Conservation (phyloP, 768 basidiomycete species). For the Gyrodon lividus region DNA sequence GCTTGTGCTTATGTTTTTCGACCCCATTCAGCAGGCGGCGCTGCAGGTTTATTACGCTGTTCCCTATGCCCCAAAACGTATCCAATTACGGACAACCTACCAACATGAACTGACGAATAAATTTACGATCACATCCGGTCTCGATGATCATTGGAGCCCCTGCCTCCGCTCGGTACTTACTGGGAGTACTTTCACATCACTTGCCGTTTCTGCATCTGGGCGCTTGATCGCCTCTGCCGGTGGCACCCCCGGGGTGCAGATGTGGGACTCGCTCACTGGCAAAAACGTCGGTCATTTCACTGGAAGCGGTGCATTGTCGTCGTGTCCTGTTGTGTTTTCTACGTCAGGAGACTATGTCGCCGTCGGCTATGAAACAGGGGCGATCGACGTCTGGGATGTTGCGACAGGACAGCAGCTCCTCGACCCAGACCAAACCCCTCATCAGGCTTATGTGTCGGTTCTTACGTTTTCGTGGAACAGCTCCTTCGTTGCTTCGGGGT, state of each 20-base stretch:
- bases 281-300: slow-evolving; percentile 13
- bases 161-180: slow-evolving; percentile 15
- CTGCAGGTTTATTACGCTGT: slow-evolving; percentile 17
- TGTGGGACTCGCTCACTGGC: slow-evolving; percentile 20
- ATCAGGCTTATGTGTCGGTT: slow-evolving; percentile 3
- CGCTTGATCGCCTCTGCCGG: slow-evolving; percentile 17
- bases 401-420: slow-evolving; percentile 14
- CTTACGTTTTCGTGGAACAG: slow-evolving; percentile 13
- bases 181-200: slow-evolving; percentile 8
- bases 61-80: slow-evolving; percentile 7
- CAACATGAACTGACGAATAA: slow-evolving; percentile 9
- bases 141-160: slow-evolving; percentile 13
- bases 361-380: slow-evolving; percentile 11
- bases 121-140: slow-evolving; percentile 8
- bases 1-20: slow-evolving; percentile 19
- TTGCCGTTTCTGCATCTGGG: slow-evolving; percentile 18
- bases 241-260: slow-evolving; percentile 37
- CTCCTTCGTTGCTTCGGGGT: slow-evolving; percentile 14
- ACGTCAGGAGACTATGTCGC: slow-evolving; percentile 14
- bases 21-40: slow-evolving; percentile 16
- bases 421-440: background rate
- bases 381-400: slow-evolving; percentile 18
- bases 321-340: slow-evolving; percentile 18
- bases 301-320: slow-evolving; percentile 3
- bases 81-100: slow-evolving; percentile 12